Evolutionary conservation across 2,329 filamentous ascomycete species (phyloP).

Genomic region (Juglanconis oblonga): DNA sequence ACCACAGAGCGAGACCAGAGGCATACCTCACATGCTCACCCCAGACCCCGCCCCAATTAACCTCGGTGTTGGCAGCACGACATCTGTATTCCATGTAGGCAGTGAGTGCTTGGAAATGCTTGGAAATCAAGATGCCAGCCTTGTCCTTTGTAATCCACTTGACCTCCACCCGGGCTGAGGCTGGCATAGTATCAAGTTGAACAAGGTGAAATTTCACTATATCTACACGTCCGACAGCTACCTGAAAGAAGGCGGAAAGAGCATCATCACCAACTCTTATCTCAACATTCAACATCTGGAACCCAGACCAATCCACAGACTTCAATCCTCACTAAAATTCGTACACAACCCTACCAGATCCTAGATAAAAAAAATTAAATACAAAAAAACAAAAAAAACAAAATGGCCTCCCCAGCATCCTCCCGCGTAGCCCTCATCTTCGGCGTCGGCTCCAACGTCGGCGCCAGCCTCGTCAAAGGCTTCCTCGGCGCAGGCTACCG

Average conservation of each 20-base stretch:
- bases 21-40: neutral
- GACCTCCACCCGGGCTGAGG: neutral
- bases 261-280: neutral
- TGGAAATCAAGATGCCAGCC: neutral
- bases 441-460: constrained; percentile 18
- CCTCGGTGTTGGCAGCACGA: neutral
- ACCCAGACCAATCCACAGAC: too few species aligned
- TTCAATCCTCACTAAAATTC: too few species aligned
- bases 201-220: neutral
- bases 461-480: constrained; percentile 13
- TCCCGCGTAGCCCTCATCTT: constrained; percentile 17
- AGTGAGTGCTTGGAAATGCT: neutral
- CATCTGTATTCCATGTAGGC: neutral
- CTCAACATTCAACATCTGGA: neutral
- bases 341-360: neutral
- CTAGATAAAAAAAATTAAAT: neutral
- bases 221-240: neutral
- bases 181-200: neutral
- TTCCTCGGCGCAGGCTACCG: constrained; percentile 17
- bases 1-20: neutral
- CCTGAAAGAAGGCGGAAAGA: neutral
- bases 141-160: neutral
- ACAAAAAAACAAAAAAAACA: neutral
- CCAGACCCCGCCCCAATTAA: neutral
- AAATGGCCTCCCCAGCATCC: neutral